Conservation (phyloP, 1,284 basidiomycete species). For the Retiboletus fuscus region DNA sequence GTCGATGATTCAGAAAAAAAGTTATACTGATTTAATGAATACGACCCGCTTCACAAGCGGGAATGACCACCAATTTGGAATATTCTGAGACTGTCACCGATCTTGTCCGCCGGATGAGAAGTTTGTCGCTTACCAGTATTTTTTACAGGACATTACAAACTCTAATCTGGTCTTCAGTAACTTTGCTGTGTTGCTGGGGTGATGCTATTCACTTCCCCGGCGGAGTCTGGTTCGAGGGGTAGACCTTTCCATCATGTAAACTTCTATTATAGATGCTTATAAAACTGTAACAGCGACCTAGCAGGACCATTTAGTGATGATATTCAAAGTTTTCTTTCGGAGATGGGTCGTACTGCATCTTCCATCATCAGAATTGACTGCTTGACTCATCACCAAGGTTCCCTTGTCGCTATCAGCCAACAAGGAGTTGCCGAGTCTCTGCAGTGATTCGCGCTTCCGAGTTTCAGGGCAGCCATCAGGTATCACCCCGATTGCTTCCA, state of each 20-base stretch:
- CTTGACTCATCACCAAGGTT: no score
- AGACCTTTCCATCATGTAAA: neutral
- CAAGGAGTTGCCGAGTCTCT: no score
- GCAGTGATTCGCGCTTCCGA: no score
- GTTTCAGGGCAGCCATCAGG: no score
- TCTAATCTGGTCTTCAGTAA: no score
- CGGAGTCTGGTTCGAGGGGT: no score
- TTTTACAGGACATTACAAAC: neutral
- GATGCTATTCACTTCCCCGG: no score
- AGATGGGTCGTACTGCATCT: neutral
- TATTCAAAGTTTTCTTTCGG: neutral
- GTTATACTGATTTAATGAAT: conserved; percentile 37
- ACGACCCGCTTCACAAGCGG: conserved; percentile 27
- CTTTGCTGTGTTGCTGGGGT: neutral
- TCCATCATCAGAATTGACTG: neutral
- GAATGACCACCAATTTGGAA: conserved; percentile 20
- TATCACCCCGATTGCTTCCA: no score
- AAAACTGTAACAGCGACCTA: neutral
- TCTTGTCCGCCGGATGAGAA: neutral
- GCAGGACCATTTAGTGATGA: neutral
- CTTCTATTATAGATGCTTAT: neutral
- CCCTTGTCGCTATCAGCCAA: no score
- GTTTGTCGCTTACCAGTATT: neutral
- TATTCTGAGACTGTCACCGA: conserved; percentile 20
- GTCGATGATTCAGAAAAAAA: conserved; percentile 26